Evolutionary conservation across 2,329 filamentous ascomycete genomes (phyloP), one percentile per base, ranked within the genome.

Genomic region (Hypoxylon sp.): DNA sequence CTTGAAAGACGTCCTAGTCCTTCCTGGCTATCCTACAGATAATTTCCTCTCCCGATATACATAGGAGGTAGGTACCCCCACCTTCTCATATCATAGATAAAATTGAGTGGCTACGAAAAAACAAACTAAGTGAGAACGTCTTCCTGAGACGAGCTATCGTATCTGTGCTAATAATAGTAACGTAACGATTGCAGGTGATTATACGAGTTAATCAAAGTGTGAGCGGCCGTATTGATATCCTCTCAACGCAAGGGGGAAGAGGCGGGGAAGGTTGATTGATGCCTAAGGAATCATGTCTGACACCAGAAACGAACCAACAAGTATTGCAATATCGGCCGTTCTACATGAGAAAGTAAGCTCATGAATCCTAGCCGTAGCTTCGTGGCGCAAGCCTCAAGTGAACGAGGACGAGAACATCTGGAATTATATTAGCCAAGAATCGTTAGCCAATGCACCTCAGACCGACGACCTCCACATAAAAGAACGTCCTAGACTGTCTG

Each of bases 231-330:
- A 58, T 51, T 8, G 29, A 31, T 31, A 39, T 51, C 29, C 39
- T 54, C 29, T 13, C n/a, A 19, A 54, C 29, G 58, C 50, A 62
- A 62, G 58, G 58, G 58, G 26, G 17, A 48, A 33, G 17, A 14
- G 35, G 44, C 19, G 22, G 22, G 19, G 3, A 42, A 6, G 31
- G 29, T 29, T 22, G 31, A 37, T 39, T 22, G 1, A 17, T 14
- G 13, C 37, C 13, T 47, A 13, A n/a, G n/a, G 29, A 8, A 48
- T 19, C 13, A 19, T n/a, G 14, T 31, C 58, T 54, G 24, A 54
- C 29, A 29, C 14, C 14, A 35, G 24, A 54, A 26, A 35, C 19
- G 17, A 31, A 47, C 50, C 39, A 61, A 59, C 33, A 31, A 3
- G 3, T 10, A 3, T 37, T 26, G 1, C 14, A 50, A 37, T 33